Conservation (phyloP, 805 yeast genomes). For the Candida corydali region DNA sequence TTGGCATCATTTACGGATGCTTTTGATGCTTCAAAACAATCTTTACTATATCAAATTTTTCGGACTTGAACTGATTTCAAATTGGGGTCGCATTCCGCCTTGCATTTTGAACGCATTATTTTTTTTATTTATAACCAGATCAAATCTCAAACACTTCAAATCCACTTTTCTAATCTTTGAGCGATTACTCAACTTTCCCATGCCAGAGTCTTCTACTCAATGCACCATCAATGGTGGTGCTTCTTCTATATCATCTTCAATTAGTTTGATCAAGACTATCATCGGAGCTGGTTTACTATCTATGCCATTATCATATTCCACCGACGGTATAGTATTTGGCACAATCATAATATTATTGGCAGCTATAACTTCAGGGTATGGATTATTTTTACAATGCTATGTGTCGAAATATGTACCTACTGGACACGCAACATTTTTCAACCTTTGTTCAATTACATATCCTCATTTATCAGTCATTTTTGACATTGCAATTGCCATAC, state of each 20-base stretch:
- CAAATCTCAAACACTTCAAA: no score
- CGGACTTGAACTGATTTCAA: not conserved
- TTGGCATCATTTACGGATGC: no score
- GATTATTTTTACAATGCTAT: conserved; percentile 58
- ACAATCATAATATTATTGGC: conserved; percentile 52
- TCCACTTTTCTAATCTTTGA: no score
- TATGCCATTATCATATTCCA: conserved; percentile 66
- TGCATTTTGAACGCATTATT: no score
- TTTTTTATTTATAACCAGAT: not conserved
- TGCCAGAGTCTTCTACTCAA: no score
- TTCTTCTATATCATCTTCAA: conserved; percentile 52
- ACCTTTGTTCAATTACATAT: conserved; percentile 59
- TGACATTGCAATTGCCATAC: conserved; percentile 65
- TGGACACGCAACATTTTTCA: conserved; percentile 69
- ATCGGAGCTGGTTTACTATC: conserved; percentile 80
- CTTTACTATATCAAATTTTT: no score
- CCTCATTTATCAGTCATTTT: conserved; percentile 59
- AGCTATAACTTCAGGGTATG: conserved; percentile 63
- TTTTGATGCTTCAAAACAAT: no score
- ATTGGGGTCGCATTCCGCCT: not conserved
- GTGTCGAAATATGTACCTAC: conserved; percentile 52
- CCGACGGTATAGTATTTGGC: conserved; percentile 65
- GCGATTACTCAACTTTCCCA: no score
- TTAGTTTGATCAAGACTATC: conserved; percentile 71
- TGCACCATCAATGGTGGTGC: conserved; percentile 33